Base-by-base conservation (phyloP, 2,329 filamentous ascomycete genomes). In the Didymella pomorum region DNA sequence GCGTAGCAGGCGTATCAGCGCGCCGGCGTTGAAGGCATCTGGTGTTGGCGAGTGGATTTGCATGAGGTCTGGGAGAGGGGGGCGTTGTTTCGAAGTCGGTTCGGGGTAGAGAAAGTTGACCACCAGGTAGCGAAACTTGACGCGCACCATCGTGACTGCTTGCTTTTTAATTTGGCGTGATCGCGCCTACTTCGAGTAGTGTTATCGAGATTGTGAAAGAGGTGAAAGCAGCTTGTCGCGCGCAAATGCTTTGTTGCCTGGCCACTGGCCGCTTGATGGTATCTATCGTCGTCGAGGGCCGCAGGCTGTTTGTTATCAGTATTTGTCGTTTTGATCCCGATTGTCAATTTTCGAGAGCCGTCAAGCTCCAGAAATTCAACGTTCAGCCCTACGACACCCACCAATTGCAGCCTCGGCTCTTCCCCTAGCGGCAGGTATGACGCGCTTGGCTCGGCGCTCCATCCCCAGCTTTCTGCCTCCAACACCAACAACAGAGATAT, bases 41-140 rank as follows among this genome's bases (percentile, higher is more conserved):
- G 89, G 86, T 3, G 90, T 96, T 0, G 94, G 93, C 48, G 89
- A 87, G 75, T 93, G 89, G 78, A 96, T 89, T 52, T 88, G 82
- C 26, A 98, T 80, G 57, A 90, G 82, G 44, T 80, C 86, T 76
- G 73, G 90, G 76, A 71, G 83, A 67, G 66, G 78, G 31, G 67
- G 65, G 44, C 65, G 68, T 73, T 58, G 52, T 21, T 69, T 70
- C 48, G 56, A 75, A 71, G 61, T 60, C 12, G 86, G 80, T 7
- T 87, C 83, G 0, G 93, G 92, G 71, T 97, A 97, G 45, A 98
- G 83, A 65, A 98, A 93, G 74, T 96, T 92, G 62, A 98, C 87
- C n/a, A 98, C 87, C 18, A 99, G 86, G 77, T 99, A 99, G 70
- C 95, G 89, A 78, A 97, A 90, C 79, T 99, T 99, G 67, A 98